Evolutionary conservation across 495 filamentous ascomycete species (phyloP).

Genomic region (Aspergillus cavernicola): DNA sequence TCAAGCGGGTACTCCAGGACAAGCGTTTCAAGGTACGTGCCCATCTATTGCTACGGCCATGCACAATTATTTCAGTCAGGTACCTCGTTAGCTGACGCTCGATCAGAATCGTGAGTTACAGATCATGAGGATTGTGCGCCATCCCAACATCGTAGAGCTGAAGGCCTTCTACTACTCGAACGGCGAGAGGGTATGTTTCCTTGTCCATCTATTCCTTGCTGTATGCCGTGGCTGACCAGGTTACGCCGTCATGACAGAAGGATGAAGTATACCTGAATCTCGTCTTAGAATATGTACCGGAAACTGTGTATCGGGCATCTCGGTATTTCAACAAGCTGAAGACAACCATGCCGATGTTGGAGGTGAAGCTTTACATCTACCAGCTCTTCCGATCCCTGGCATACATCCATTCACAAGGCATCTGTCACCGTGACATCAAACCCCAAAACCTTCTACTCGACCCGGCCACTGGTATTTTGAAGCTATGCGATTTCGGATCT

Average conservation of each 20-base stretch:
- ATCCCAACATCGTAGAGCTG: conserved; percentile 97
- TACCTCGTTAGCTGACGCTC: conserved; percentile 30
- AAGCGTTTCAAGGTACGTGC: conserved; percentile 91
- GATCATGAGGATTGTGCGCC: conserved; percentile 98
- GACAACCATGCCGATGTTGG: conserved; percentile 97
- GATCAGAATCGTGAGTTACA: conserved; percentile 93
- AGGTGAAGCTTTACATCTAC: conserved; percentile 99
- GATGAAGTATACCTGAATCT: conserved; percentile 99
- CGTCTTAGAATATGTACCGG: conserved; percentile 95
- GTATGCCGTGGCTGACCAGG: conserved; percentile 15
- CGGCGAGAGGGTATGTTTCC: conserved; percentile 74
- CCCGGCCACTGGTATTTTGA: conserved; percentile 83
- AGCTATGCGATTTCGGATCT: conserved; percentile 98
- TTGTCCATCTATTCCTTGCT: neutral
- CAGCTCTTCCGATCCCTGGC: conserved; percentile 97
- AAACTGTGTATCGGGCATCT: conserved; percentile 98
- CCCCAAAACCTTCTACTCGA: conserved; percentile 96
- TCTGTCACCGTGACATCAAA: conserved; percentile 99
- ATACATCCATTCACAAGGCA: conserved; percentile 99
- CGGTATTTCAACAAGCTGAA: conserved; percentile 99
- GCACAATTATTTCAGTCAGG: neutral
- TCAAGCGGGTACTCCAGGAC: conserved; percentile 97
- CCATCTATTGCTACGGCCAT: neutral
- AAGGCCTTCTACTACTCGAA: conserved; percentile 99
- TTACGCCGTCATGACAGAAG: conserved; percentile 55